Percentiles rank a stretch among this genome's conserved stretches.
Evolutionary conservation across 179 eudicot species (phyloP).

Genomic region (Beta corolliflora): DNA sequence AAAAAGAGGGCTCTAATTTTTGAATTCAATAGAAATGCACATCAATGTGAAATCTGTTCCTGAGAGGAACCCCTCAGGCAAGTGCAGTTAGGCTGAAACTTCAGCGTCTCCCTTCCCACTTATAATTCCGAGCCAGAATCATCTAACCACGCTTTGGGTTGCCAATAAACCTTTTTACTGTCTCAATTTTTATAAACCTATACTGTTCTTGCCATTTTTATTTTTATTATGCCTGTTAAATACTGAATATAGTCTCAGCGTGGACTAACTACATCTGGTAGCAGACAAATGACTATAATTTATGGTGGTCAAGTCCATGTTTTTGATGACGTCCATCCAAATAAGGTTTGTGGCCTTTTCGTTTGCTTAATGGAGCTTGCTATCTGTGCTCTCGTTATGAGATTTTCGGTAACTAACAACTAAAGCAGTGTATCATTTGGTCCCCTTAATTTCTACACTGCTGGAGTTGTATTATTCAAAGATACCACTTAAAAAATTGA

Average conservation of each 20-base stretch:
- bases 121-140: conserved; percentile 48
- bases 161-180: background rate
- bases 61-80: conserved; percentile 49
- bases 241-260: conserved; percentile 48
- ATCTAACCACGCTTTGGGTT: conserved; percentile 48
- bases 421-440: background rate
- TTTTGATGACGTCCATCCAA: conserved; percentile 76
- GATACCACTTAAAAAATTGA: background rate
- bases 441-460: background rate
- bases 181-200: background rate
- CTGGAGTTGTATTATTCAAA: no score
- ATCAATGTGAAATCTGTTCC: conserved; percentile 32
- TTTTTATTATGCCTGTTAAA: background rate
- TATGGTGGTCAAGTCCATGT: conserved; percentile 88
- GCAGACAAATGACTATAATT: conserved; percentile 81
- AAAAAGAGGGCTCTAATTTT: conserved; percentile 66
- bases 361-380: background rate
- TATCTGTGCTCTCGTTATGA: background rate
- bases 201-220: background rate
- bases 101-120: no score
- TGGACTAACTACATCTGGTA: conserved; percentile 39
- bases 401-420: background rate
- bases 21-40: conserved; percentile 50
- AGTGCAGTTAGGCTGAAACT: no score
- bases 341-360: conserved; percentile 48